A percentile compares a stretch with the other conserved stretches of the same genome.
These are phyloP conservation scores for Proliferodiscus dingleyae DNA, from an alignment of 2,329 filamentous ascomycete species.

Conservation along the genomic window DNA sequence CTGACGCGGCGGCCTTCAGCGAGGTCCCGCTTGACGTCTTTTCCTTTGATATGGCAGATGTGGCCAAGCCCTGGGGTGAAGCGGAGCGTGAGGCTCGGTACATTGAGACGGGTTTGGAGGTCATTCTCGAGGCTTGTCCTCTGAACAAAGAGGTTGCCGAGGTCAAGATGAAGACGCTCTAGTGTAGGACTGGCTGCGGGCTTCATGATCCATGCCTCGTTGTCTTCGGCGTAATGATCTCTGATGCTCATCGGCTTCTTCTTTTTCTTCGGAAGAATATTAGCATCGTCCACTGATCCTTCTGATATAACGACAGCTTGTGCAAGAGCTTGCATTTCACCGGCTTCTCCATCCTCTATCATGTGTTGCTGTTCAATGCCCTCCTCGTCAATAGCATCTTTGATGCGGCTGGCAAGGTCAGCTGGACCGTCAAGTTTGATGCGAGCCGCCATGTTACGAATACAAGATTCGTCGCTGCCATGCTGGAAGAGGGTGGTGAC, in stretches of 20 bases:
- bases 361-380: conserved; percentile 77
- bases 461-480: conserved; percentile 30
- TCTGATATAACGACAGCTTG: conserved; percentile 65
- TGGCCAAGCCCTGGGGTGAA: conserved; percentile 87
- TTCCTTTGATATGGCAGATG: conserved; percentile 84
- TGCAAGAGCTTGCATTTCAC: conserved; percentile 67
- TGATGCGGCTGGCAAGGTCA: conserved; percentile 66
- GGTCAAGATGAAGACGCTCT: conserved; percentile 59
- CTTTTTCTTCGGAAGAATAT: conserved; percentile 38
- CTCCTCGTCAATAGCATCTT: conserved; percentile 84
- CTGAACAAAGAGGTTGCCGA: conserved; percentile 55
- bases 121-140: conserved; percentile 55
- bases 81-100: conserved; percentile 67
- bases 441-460: conserved; percentile 46
- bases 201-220: conserved; percentile 61
- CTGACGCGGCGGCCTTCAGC: conserved; percentile 51
- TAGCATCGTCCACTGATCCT: conserved; percentile 53
- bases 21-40: conserved; percentile 47
- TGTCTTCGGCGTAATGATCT: conserved; percentile 57
- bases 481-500: conserved; percentile 40
- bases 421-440: conserved; percentile 64
- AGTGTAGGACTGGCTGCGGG: conserved; percentile 63
- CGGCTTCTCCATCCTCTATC: conserved; percentile 66
- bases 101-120: conserved; percentile 57
- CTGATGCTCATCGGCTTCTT: conserved; percentile 43